These are phyloP conservation scores for Puccinia polysora DNA, from an alignment of 1,284 basidiomycete species.

Conservation along the genomic window DNA sequence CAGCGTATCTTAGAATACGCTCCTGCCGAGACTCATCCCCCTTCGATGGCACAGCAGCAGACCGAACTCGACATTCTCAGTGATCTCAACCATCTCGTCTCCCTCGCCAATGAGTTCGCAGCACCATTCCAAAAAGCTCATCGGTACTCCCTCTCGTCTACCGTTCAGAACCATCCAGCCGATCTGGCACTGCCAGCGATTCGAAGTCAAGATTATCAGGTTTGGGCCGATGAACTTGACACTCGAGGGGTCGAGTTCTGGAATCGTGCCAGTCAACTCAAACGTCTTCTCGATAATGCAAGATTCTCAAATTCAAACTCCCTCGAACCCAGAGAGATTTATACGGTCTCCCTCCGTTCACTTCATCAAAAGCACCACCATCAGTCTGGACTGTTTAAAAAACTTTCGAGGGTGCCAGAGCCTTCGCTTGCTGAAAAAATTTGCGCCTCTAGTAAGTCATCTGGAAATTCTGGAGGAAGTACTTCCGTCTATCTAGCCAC, in stretches of 20 bases:
- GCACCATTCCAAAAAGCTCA: not conserved
- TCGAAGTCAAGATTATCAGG: not conserved
- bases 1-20: slow-evolving; percentile 8
- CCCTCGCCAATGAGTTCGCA: slow-evolving; percentile 10
- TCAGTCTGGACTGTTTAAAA: slow-evolving; percentile 4
- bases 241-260: slow-evolving; percentile 35
- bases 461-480: not conserved
- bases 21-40: not conserved
- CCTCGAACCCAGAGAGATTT: slow-evolving; percentile 6
- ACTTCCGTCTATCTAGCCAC: not conserved
- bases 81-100: slow-evolving; percentile 1
- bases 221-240: slow-evolving; percentile 39
- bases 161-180: not conserved
- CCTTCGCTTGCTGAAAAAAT: slow-evolving; percentile 20
- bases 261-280: slow-evolving; percentile 36
- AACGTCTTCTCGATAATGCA: slow-evolving; percentile 6
- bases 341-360: not conserved
- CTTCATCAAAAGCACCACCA: slow-evolving; percentile 2
- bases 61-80: slow-evolving; percentile 6
- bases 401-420: not conserved
- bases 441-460: slow-evolving; percentile 11
- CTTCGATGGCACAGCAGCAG: not conserved
- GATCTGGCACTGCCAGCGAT: not conserved
- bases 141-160: not conserved
- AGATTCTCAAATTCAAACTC: not conserved